These are phyloP conservation scores for Leptographium lundbergii DNA, from an alignment of 2,329 filamentous ascomycete genomes.

Conservation along the genomic window DNA sequence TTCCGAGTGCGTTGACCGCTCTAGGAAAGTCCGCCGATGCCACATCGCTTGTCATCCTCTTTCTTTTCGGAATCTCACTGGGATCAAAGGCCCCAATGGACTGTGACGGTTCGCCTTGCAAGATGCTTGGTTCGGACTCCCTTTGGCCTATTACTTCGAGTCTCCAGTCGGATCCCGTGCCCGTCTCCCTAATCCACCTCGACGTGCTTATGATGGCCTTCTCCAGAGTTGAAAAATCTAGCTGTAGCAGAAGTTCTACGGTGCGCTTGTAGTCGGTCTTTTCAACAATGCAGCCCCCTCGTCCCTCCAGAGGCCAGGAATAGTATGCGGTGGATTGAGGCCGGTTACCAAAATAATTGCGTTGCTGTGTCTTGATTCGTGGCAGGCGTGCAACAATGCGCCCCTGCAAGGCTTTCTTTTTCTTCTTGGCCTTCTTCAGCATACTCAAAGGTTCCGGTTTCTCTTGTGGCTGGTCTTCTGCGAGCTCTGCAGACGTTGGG, in stretches of 20 bases:
- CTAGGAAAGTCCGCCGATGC: not conserved
- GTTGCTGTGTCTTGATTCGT: conserved; percentile 46
- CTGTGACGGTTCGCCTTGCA: not conserved
- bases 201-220: conserved; percentile 51
- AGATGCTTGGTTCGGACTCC: not conserved
- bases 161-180: conserved; percentile 39
- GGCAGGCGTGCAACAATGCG: conserved; percentile 52
- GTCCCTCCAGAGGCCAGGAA: conserved; percentile 47
- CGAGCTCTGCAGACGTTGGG: conserved; percentile 17
- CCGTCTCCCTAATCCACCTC: conserved; percentile 59
- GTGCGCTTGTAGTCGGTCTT: conserved; percentile 54
- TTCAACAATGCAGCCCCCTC: conserved; percentile 51
- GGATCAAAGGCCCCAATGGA: not conserved
- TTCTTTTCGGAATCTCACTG: conserved; percentile 11
- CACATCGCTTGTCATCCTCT: conserved; percentile 16
- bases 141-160: conserved; percentile 31
- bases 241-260: conserved; percentile 55
- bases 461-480: not conserved
- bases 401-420: conserved; percentile 40
- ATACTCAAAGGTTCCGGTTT: conserved; percentile 18
- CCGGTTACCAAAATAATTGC: conserved; percentile 34
- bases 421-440: conserved; percentile 27
- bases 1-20: conserved; percentile 21
- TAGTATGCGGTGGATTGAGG: conserved; percentile 49
- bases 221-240: conserved; percentile 57